Evolutionary conservation across 2,329 filamentous ascomycete genomes (phyloP).

Genomic region (Paracoccidioides lutzii): DNA sequence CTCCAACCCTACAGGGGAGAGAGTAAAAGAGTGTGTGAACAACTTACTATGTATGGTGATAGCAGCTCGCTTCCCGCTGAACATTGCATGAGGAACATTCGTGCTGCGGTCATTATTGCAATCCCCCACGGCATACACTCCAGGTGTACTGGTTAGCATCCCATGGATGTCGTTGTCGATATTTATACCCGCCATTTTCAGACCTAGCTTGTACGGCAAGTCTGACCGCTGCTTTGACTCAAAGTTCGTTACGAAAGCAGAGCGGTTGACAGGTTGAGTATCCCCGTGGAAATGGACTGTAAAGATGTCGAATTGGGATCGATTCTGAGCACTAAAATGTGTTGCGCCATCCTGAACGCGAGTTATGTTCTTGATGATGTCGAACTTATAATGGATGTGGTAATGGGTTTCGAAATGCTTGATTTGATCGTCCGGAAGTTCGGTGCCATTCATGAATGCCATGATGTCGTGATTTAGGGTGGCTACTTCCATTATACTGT

Average conservation of each 20-base stretch:
- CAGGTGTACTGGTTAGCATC: slow-evolving; percentile 39
- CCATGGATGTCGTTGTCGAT: slow-evolving; percentile 35
- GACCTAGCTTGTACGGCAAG: slow-evolving; percentile 37
- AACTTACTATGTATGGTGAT: slow-evolving; percentile 45
- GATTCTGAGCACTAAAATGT: slow-evolving; percentile 17
- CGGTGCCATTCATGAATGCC: slow-evolving; percentile 48
- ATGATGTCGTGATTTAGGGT: slow-evolving; percentile 45
- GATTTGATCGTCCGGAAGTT: slow-evolving; percentile 39
- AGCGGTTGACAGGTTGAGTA: slow-evolving; percentile 29
- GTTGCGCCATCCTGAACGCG: slow-evolving; percentile 30
- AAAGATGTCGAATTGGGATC: slow-evolving; percentile 44
- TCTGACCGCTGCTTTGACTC: slow-evolving; percentile 36
- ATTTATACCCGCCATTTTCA: slow-evolving; percentile 33
- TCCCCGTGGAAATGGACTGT: slow-evolving; percentile 40
- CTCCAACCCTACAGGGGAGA: too few relatives aligned
- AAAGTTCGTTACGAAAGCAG: slow-evolving; percentile 42
- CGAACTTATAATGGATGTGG: slow-evolving; percentile 44
- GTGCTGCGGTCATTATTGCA: slow-evolving; percentile 47
- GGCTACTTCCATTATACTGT: slow-evolving; percentile 39
- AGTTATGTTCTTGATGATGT: slow-evolving; percentile 38
- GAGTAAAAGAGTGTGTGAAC: background rate
- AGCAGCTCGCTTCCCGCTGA: slow-evolving; percentile 44
- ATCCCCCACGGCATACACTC: slow-evolving; percentile 48
- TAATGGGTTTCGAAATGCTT: slow-evolving; percentile 38
- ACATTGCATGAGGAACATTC: slow-evolving; percentile 50